These are phyloP conservation scores for Pseudonectria buxi DNA, from an alignment of 2,329 filamentous ascomycete genomes.

Conservation along the genomic window DNA sequence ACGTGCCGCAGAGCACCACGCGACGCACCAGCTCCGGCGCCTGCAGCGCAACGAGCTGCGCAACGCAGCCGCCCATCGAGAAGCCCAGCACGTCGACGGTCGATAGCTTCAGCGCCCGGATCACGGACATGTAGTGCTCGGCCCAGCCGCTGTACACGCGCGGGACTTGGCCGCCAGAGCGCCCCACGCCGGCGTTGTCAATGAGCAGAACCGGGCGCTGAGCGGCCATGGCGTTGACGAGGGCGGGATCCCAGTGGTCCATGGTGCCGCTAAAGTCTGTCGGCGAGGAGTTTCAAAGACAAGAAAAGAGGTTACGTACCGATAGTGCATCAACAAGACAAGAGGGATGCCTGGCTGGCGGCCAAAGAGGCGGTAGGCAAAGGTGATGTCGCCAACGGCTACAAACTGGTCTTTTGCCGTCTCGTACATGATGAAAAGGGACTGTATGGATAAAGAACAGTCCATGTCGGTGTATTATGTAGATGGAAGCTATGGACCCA, in stretches of 20 bases:
- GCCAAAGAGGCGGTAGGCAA: slow-evolving; percentile 28
- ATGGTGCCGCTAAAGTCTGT: slow-evolving; percentile 26
- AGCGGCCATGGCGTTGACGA: slow-evolving; percentile 38
- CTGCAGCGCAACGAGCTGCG: slow-evolving; percentile 38
- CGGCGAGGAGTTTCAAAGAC: background rate
- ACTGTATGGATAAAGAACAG: too few relatives aligned
- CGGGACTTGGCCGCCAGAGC: slow-evolving; percentile 35
- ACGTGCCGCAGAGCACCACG: slow-evolving; percentile 38
- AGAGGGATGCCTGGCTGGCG: slow-evolving; percentile 23
- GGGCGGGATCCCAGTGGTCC: slow-evolving; percentile 36
- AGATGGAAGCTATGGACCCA: too few relatives aligned
- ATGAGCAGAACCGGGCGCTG: slow-evolving; percentile 37
- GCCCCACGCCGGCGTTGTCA: slow-evolving; percentile 43
- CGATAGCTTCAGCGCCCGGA: slow-evolving; percentile 29
- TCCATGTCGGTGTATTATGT: too few relatives aligned
- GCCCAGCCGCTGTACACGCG: slow-evolving; percentile 25
- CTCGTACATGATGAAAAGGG: slow-evolving; percentile 17
- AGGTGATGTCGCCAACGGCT: slow-evolving; percentile 23
- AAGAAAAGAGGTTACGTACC: slow-evolving; percentile 16
- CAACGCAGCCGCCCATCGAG: slow-evolving; percentile 42
- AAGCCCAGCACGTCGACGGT: slow-evolving; percentile 42
- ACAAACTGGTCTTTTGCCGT: slow-evolving; percentile 23
- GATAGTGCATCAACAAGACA: slow-evolving; percentile 25
- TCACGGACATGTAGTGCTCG: slow-evolving; percentile 28
- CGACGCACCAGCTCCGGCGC: slow-evolving; percentile 30